phyloP scores from a whole-genome alignment of 805 yeast genomes.

The Nakazawaea laoshanensis region DNA sequence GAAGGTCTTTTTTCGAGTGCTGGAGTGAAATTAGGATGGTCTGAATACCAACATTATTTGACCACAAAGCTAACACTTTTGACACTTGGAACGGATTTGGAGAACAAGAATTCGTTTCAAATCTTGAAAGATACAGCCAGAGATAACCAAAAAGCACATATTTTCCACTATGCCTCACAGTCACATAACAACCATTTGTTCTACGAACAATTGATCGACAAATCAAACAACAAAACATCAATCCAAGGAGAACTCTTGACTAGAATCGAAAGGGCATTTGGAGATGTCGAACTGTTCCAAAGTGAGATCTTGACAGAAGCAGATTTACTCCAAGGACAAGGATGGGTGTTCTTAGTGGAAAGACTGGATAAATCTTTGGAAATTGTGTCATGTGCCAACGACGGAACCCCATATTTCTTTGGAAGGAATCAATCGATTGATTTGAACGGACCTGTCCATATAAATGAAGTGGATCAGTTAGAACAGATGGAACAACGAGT shows the following conservation, averaged over 20 bases:
- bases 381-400: constrained; percentile 52
- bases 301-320: constrained; percentile 40
- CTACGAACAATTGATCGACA: constrained; percentile 47
- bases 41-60: constrained; percentile 62
- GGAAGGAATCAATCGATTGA: constrained; percentile 67
- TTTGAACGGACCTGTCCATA: constrained; percentile 62
- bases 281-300: constrained; percentile 41
- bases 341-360: constrained; percentile 73
- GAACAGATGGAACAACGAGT: constrained; percentile 33
- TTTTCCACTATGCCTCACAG: constrained; percentile 86
- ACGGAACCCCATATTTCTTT: constrained; percentile 70
- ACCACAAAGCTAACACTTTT: constrained; percentile 51
- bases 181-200: constrained; percentile 89
- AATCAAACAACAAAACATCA: constrained; percentile 6
- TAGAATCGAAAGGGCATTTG: constrained; percentile 29
- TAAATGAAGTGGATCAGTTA: constrained; percentile 42
- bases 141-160: constrained; percentile 53
- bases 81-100: constrained; percentile 75
- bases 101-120: constrained; percentile 67
- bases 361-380: constrained; percentile 48
- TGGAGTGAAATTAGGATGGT: constrained; percentile 75
- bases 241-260: constrained; percentile 16
- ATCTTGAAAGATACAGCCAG: constrained; percentile 59
- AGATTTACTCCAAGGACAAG: constrained; percentile 52
- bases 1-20: constrained; percentile 53